These are phyloP conservation scores for Peterozyma xylosa DNA, from an alignment of 805 yeast species.

Conservation along the genomic window DNA sequence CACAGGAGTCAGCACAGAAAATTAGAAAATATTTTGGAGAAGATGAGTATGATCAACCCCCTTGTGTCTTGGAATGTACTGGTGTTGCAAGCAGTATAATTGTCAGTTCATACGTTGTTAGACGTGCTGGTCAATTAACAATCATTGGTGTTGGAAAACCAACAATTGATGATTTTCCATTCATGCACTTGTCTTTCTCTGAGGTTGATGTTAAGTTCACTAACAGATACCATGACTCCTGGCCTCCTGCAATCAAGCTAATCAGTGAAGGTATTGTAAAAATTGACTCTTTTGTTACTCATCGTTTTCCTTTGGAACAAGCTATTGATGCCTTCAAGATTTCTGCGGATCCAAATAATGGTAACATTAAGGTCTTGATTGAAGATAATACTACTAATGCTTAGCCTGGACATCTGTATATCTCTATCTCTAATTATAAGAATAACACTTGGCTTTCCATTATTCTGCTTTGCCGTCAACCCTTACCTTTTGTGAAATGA, in stretches of 20 bases:
- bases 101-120: conserved; percentile 36
- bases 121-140: conserved; percentile 38
- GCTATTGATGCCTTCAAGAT: conserved; percentile 38
- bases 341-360: conserved; percentile 30
- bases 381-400: conserved; percentile 19
- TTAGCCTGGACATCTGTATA: background rate
- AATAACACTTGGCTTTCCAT: no score
- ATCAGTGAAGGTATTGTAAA: conserved; percentile 34
- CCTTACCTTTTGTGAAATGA: no score
- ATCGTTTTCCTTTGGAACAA: conserved; percentile 36
- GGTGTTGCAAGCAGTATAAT: conserved; percentile 44
- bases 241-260: conserved; percentile 49
- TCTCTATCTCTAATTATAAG: no score
- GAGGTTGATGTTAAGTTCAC: conserved; percentile 44
- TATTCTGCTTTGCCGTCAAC: no score
- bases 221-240: conserved; percentile 47
- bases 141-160: conserved; percentile 47
- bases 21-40: conserved; percentile 27
- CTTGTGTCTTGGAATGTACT: conserved; percentile 43
- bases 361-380: conserved; percentile 41
- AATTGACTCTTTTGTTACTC: conserved; percentile 41
- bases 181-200: conserved; percentile 45
- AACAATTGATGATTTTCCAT: conserved; percentile 38
- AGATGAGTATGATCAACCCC: conserved; percentile 29
- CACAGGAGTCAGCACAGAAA: conserved; percentile 29